phyloP scores from a whole-genome alignment of 768 basidiomycete species.

The Boletus vermiculosoides region DNA sequence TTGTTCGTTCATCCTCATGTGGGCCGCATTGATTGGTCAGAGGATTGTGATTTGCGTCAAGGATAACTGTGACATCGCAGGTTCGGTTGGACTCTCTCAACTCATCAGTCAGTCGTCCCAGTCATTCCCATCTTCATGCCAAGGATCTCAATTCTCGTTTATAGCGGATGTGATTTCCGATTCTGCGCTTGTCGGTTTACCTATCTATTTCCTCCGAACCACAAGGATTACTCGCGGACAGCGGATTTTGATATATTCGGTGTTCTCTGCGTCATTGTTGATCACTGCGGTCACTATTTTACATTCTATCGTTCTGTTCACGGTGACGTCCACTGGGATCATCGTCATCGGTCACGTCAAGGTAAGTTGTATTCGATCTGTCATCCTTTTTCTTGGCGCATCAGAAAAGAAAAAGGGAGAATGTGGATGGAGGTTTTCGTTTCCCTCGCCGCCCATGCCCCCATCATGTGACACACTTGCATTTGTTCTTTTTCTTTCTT shows the following conservation, averaged over 20 bases:
- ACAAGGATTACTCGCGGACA: slow-evolving; percentile 6
- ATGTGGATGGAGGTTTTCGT: background rate
- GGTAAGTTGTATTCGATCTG: slow-evolving; percentile 8
- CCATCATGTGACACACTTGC: background rate
- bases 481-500: background rate
- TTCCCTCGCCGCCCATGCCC: background rate
- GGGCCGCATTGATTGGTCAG: slow-evolving; percentile 20
- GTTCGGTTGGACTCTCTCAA: slow-evolving; percentile 14
- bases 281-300: slow-evolving; percentile 21
- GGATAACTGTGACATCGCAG: background rate
- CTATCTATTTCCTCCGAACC: slow-evolving; percentile 12
- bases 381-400: background rate
- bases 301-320: slow-evolving; percentile 12
- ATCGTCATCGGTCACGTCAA: slow-evolving; percentile 25
- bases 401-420: background rate
- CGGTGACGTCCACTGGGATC: background rate
- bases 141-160: background rate
- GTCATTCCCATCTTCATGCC: background rate
- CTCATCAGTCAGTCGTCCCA: slow-evolving; percentile 20
- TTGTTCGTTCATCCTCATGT: slow-evolving; percentile 24
- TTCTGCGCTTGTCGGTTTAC: slow-evolving; percentile 13
- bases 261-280: slow-evolving; percentile 21
- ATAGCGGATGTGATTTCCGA: slow-evolving; percentile 26
- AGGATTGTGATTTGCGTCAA: slow-evolving; percentile 8
- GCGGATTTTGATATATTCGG: slow-evolving; percentile 18